Evolutionary conservation across 257 asterid species (phyloP).

Genomic region (Solanum pinnatisectum): DNA sequence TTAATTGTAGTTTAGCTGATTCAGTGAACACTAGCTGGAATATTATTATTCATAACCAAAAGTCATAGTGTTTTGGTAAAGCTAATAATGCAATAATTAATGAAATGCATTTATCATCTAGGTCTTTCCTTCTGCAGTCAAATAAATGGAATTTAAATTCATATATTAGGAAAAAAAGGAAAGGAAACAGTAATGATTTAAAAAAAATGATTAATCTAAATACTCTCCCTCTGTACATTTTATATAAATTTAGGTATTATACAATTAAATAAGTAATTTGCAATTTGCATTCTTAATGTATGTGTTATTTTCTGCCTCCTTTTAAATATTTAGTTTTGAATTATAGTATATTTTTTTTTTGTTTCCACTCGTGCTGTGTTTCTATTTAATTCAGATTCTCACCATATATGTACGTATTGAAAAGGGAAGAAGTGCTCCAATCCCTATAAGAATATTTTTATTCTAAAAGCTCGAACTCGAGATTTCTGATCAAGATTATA

Average conservation of each 20-base stretch:
- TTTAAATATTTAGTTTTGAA: not conserved
- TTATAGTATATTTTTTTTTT: not conserved
- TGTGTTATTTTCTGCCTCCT: not conserved
- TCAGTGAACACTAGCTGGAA: not conserved
- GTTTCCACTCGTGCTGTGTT: not conserved
- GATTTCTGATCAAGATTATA: too few relatives aligned
- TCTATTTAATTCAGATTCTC: not conserved
- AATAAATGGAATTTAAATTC: not conserved
- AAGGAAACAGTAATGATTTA: not conserved
- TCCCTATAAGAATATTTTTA: not conserved
- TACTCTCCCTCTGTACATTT: not conserved
- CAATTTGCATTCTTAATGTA: too few relatives aligned
- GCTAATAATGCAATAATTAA: not conserved
- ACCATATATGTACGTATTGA: not conserved
- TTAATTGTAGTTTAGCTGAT: not conserved
- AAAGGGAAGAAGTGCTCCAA: too few relatives aligned
- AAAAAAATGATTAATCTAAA: not conserved
- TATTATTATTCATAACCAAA: not conserved
- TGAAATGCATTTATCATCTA: not conserved
- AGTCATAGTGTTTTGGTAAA: not conserved
- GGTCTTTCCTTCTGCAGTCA: not conserved
- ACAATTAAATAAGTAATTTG: not conserved
- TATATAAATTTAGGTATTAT: not conserved
- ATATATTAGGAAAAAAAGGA: not conserved
- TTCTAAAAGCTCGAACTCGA: too few relatives aligned